Conservation (phyloP, 2,329 filamentous ascomycete species). For the Penicillium griseofulvum region DNA sequence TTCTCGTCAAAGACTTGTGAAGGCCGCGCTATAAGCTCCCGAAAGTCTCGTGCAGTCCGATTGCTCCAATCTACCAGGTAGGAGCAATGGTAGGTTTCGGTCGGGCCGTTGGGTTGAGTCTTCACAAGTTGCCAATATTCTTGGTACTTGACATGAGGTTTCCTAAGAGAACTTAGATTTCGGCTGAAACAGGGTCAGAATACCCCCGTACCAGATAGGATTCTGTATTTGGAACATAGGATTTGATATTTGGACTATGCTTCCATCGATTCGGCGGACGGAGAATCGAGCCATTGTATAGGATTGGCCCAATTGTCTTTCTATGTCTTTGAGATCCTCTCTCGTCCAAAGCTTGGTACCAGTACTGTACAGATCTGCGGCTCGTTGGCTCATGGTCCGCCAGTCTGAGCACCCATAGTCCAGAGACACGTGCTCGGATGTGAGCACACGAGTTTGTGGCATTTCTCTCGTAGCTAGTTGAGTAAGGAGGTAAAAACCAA, state of each 20-base stretch:
- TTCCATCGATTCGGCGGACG: slow-evolving; percentile 22
- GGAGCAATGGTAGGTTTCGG: slow-evolving; percentile 21
- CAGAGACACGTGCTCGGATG: not conserved
- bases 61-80: slow-evolving; percentile 24
- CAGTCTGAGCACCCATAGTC: slow-evolving; percentile 21
- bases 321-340: slow-evolving; percentile 22
- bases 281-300: slow-evolving; percentile 17
- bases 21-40: slow-evolving; percentile 20
- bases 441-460: slow-evolving; percentile 7
- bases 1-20: slow-evolving; percentile 21
- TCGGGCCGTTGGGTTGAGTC: slow-evolving; percentile 15
- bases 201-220: slow-evolving; percentile 22
- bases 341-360: slow-evolving; percentile 19
- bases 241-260: slow-evolving; percentile 21
- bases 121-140: slow-evolving; percentile 22
- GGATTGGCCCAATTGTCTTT: slow-evolving; percentile 19
- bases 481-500: too few relatives aligned
- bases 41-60: slow-evolving; percentile 19
- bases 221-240: slow-evolving; percentile 20
- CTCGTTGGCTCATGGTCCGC: slow-evolving; percentile 22
- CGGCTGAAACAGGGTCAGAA: slow-evolving; percentile 10
- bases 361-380: slow-evolving; percentile 20
- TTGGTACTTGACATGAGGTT: slow-evolving; percentile 20
- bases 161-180: slow-evolving; percentile 18
- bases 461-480: not conserved